These are phyloP conservation scores for Candida ficus DNA, from an alignment of 805 yeast genomes.

Conservation along the genomic window DNA sequence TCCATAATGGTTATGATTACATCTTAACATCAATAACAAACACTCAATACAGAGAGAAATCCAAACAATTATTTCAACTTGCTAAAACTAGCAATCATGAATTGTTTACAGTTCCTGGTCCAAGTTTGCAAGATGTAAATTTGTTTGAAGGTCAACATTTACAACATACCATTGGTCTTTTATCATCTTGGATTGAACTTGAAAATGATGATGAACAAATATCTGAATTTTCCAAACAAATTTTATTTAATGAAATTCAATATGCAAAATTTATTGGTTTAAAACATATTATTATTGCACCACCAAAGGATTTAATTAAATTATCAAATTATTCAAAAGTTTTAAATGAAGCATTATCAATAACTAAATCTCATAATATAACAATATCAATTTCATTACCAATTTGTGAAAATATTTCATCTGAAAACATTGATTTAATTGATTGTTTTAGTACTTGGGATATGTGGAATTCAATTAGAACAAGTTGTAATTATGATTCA, in stretches of 20 bases:
- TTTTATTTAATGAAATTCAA: conserved; percentile 50
- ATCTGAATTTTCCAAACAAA: conserved; percentile 52
- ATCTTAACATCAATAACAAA: conserved; percentile 54
- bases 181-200: conserved; percentile 67
- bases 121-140: conserved; percentile 37
- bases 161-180: conserved; percentile 43
- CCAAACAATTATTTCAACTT: conserved; percentile 33
- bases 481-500: conserved; percentile 46
- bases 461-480: conserved; percentile 63
- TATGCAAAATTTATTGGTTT: conserved; percentile 59
- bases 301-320: conserved; percentile 54
- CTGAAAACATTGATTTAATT: conserved; percentile 23
- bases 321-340: conserved; percentile 45
- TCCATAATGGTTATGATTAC: conserved; percentile 43
- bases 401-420: conserved; percentile 38
- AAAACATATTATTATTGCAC: conserved; percentile 51
- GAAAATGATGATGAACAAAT: conserved; percentile 46
- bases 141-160: conserved; percentile 39
- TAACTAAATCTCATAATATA: conserved; percentile 24
- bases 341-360: conserved; percentile 30
- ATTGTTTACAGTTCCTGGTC: conserved; percentile 34
- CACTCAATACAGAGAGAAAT: conserved; percentile 39
- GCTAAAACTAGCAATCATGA: conserved; percentile 24
- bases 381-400: conserved; percentile 43
- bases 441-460: conserved; percentile 66